Evolutionary conservation across 306 rosid genomes (phyloP).

Genomic region (Nissolia schottii): DNA sequence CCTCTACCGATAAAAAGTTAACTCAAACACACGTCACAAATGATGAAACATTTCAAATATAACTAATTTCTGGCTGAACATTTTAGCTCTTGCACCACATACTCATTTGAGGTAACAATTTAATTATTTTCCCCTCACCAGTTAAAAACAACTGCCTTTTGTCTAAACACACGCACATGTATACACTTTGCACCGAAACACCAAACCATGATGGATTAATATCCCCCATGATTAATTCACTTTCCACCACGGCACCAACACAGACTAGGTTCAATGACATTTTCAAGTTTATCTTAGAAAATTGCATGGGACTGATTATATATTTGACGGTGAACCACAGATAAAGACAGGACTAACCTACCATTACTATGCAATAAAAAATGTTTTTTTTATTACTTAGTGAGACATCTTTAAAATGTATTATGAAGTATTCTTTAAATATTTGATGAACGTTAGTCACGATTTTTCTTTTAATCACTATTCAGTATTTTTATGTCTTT

Average conservation of each 20-base stretch:
- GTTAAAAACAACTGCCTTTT: not conserved
- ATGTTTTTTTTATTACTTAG: too few relatives aligned
- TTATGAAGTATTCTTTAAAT: too few relatives aligned
- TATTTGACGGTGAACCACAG: constrained; percentile 1
- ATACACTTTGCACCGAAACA: not conserved
- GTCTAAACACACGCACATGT: not conserved
- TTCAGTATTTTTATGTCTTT: too few relatives aligned
- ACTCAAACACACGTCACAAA: not conserved
- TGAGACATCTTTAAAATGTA: too few relatives aligned
- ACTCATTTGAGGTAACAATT: not conserved
- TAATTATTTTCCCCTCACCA: not conserved
- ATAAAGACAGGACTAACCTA: not conserved
- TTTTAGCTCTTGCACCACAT: not conserved
- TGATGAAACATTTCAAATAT: not conserved
- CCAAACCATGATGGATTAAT: not conserved
- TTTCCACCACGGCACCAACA: not conserved
- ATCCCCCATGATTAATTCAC: not conserved
- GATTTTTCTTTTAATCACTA: too few relatives aligned
- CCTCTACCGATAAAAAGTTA: too few relatives aligned
- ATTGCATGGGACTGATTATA: not conserved
- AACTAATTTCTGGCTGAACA: not conserved
- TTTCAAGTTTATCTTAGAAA: constrained; percentile 12
- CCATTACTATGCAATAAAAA: not conserved
- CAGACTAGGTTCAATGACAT: not conserved
- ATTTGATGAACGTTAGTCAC: too few relatives aligned